Evolutionary conservation across 306 rosid species (phyloP), one percentile per base, ranked within the genome.

Genomic region (Spatholobus suberectus): DNA sequence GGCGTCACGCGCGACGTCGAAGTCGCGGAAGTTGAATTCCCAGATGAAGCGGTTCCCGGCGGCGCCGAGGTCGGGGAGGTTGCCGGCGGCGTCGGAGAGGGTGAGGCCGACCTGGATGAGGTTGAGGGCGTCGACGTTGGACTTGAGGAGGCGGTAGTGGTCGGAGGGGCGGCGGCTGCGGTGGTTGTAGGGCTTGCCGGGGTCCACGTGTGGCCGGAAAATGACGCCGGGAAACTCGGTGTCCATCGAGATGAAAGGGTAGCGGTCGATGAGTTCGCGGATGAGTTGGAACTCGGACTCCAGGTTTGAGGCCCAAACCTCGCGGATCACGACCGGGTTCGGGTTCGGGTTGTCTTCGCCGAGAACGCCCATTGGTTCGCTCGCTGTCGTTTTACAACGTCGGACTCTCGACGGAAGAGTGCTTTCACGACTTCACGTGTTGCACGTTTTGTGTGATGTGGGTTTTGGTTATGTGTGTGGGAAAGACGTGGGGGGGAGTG

Each of bases 101-200:
- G 94, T 93, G 58, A 93, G 92, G 0, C 98, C 94, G 2, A 93
- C 85, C 73, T 93, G 94, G 80, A 93, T 88, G 54, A 93, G 94
- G 24, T 78, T 90, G 78, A 93, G 89, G 8, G 85, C 90, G 75
- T 91, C 98, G 1, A 91, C 98, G 87, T 91, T 91, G 40, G 90
- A 46, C 27, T 90, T 91, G 43, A 93, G 79, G 23, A 93, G 20
- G 6, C 46, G 66, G 88, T 93, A 93, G 46, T 89, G 90, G 23
- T 93, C 92, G 17, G 89, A 78, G 7, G 96, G 92, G 0, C 57
- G 84, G 44, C 88, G 87, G 0, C 14, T 76, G 4, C 51, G 83
- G 73, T 44, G 15, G 81, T 75, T 47, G 74, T 77, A 75, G 0
- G 92, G 88, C 27, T 41, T 67, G 0, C 59, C 1, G 0, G 84